These are phyloP conservation scores for Phaffia australis DNA, from an alignment of 768 basidiomycete species.

Conservation along the genomic window DNA sequence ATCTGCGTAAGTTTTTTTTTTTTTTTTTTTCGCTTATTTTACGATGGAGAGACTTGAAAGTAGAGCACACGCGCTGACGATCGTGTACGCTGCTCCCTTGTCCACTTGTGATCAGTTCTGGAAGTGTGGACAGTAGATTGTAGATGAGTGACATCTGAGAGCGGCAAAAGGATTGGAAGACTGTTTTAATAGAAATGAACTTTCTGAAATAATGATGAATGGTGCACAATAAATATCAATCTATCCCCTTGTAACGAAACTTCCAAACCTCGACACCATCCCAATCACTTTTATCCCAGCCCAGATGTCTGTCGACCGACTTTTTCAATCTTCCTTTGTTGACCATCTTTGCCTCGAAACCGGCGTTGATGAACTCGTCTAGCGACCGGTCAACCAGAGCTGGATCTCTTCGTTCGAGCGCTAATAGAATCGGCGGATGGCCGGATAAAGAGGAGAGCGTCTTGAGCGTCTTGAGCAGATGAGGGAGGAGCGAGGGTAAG, in stretches of 20 bases:
- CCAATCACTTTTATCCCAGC: constrained; percentile 63
- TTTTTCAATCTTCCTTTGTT: constrained; percentile 51
- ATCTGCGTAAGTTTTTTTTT: constrained; percentile 6
- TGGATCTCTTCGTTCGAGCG: constrained; percentile 69
- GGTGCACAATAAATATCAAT: background rate
- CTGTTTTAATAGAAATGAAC: no score
- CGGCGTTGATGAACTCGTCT: constrained; percentile 44
- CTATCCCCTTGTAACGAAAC: constrained; percentile 33
- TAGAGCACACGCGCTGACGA: background rate
- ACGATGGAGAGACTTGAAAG: background rate
- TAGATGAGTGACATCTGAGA: background rate
- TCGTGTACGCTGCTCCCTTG: background rate
- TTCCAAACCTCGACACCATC: constrained; percentile 74
- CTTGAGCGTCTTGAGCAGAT: constrained; percentile 59
- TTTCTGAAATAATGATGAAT: background rate
- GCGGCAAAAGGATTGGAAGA: no score
- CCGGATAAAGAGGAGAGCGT: constrained; percentile 41
- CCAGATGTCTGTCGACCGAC: constrained; percentile 49
- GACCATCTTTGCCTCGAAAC: constrained; percentile 52
- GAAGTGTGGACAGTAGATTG: constrained; percentile 19
- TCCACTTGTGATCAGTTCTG: constrained; percentile 1
- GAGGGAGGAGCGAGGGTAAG: constrained; percentile 49
- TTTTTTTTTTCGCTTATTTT: background rate
- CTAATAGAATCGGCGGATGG: constrained; percentile 50
- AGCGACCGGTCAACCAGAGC: constrained; percentile 52